phyloP scores from a whole-genome alignment of 345 rosid species.

The Melaleuca quinquenervia region DNA sequence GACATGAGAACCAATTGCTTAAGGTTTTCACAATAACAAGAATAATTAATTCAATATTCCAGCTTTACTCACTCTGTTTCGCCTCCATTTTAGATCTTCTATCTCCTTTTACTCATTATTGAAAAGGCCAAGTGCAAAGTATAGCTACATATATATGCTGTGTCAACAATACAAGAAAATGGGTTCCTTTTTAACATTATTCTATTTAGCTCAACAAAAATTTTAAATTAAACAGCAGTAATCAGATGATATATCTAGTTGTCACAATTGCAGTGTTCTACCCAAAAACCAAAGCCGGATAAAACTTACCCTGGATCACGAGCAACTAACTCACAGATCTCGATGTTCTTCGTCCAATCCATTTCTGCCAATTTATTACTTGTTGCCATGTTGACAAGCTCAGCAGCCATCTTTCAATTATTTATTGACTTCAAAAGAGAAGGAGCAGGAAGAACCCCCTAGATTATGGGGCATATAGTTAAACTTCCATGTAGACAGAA shows the following conservation, averaged over 20 bases:
- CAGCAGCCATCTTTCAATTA: conserved; percentile 57
- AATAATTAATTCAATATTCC: background rate
- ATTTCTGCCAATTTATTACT: conserved; percentile 76
- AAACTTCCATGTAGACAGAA: background rate
- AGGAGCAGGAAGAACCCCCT: background rate
- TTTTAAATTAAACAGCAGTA: background rate
- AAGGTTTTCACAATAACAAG: background rate
- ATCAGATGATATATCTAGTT: background rate
- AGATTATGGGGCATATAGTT: background rate
- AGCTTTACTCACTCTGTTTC: background rate
- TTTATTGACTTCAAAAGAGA: background rate
- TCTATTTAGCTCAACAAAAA: background rate
- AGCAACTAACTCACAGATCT: conserved; percentile 85
- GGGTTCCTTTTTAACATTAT: background rate
- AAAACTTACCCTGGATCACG: conserved; percentile 53
- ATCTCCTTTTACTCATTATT: background rate
- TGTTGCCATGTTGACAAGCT: conserved; percentile 80
- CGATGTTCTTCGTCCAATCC: conserved; percentile 86
- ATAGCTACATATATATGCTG: background rate
- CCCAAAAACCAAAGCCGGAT: background rate
- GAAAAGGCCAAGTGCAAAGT: background rate
- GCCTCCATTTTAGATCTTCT: background rate
- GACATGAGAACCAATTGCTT: background rate
- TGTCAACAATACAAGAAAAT: background rate
- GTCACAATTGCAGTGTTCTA: background rate